Evolutionary conservation across 2,329 filamentous ascomycete species (phyloP).

Genomic region (Tolypocladium pustulatum): DNA sequence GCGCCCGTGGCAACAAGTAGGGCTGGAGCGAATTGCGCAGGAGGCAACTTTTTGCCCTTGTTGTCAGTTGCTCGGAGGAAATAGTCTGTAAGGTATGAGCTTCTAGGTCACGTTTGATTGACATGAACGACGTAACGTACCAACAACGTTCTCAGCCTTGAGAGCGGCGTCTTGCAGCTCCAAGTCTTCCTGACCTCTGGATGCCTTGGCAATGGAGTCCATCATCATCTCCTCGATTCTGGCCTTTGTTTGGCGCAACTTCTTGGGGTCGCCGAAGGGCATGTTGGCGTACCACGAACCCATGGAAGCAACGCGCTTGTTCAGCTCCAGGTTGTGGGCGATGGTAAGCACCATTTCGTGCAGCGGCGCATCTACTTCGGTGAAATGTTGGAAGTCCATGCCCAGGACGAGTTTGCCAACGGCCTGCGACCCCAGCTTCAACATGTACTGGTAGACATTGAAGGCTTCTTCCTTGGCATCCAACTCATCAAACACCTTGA

Average conservation of each 20-base stretch:
- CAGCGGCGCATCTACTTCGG: conserved; percentile 30
- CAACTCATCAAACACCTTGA: conserved; percentile 38
- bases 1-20: conserved; percentile 44
- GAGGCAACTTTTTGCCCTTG: conserved; percentile 43
- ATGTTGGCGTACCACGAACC: conserved; percentile 44
- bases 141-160: conserved; percentile 29
- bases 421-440: conserved; percentile 35
- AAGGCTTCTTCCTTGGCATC: conserved; percentile 35
- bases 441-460: conserved; percentile 40
- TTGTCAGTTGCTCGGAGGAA: conserved; percentile 39
- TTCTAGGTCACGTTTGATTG: background rate
- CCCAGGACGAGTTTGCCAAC: conserved; percentile 28
- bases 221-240: conserved; percentile 18
- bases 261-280: conserved; percentile 46
- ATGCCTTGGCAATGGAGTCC: conserved; percentile 26
- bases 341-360: conserved; percentile 42
- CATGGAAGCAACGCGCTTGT: conserved; percentile 45
- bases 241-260: conserved; percentile 20
- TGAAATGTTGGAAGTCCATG: conserved; percentile 35
- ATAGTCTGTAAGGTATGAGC: conserved; percentile 31
- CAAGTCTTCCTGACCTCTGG: conserved; percentile 26
- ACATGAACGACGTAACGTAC: background rate
- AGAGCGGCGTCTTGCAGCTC: conserved; percentile 38
- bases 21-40: conserved; percentile 11
- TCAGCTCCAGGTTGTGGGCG: conserved; percentile 39